Base-by-base conservation (phyloP, 1,284 basidiomycete species). In the Schizopora paradoxa region DNA sequence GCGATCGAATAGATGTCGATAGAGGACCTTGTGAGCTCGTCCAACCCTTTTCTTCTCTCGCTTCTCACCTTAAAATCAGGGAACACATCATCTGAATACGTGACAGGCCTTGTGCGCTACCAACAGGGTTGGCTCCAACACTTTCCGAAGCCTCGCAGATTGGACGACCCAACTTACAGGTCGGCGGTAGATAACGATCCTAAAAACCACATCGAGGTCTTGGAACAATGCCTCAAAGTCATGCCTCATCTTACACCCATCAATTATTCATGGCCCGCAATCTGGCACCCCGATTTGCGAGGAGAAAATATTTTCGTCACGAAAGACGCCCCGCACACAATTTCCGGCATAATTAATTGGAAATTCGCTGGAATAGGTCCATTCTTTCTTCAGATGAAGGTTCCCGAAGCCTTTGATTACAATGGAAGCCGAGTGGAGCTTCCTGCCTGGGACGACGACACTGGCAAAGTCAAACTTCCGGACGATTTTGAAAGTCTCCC, bases 1-100 rank as follows among this genome's bases (percentile, higher is more conserved):
- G 60, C 10, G 50, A 40, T 5, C 10, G 36, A 7, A 40, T 62
- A 40, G 34, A 51, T 21, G 47, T 58, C 4, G 56, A 63, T 42
- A 44, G 60, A 33, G 59, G 59, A 6, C 61, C 61, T 29, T 62
- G 62, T 61, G 40, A 47, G 60, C 51, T 41, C 26, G 25, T n/a
- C n/a, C n/a, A 6, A 34, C 39, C 32, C 33, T 35, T 6, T 32
- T 25, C 19, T 27, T 38, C 2, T 6, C 25, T n/a, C 46, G 41
- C 10, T 18, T n/a, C n/a, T 28, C 32, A 28, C 13, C 6, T 41
- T n/a, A 11, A 13, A 29, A 29, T 14, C 26, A 41, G 40, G 40
- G 40, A 25, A 25, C 32, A 28, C 28, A 21, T 23, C 28, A 16
- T n/a, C 38, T n/a, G n/a, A n/a, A n/a, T n/a, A n/a, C n/a, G n/a